These are phyloP conservation scores for Colletotrichum karsti DNA, from an alignment of 2,329 filamentous ascomycete species.

Conservation along the genomic window DNA sequence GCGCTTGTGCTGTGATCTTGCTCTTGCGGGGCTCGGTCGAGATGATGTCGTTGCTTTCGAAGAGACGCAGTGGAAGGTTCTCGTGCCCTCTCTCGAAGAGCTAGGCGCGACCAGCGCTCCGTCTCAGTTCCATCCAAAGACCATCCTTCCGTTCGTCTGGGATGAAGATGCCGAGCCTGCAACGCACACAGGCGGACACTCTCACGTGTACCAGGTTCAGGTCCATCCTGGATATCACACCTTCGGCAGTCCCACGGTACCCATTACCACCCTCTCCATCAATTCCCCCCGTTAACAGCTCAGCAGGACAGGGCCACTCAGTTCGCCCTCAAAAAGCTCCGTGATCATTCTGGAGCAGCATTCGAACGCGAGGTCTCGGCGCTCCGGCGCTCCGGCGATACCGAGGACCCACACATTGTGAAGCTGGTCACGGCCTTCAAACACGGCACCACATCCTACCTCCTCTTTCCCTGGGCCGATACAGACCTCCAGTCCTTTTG, in stretches of 20 bases:
- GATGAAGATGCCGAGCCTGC: neutral
- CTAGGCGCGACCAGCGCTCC: neutral
- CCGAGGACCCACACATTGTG: neutral
- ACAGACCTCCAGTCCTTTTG: neutral
- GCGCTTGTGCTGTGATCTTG: neutral
- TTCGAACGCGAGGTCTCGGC: neutral
- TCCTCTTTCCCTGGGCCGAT: neutral
- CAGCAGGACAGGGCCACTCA: neutral
- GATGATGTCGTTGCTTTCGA: neutral
- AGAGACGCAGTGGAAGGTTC: neutral
- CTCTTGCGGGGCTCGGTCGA: neutral
- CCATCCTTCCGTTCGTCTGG: neutral
- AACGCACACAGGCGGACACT: neutral
- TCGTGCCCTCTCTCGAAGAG: neutral
- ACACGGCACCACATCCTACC: neutral
- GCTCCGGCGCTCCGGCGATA: neutral
- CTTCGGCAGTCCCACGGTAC: neutral
- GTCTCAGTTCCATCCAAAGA: neutral
- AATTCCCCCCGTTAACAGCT: neutral
- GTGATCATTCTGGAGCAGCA: neutral
- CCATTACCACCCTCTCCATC: neutral
- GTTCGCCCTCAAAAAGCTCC: neutral
- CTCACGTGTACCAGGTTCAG: neutral
- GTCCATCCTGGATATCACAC: neutral
- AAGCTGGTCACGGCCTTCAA: neutral